Conservation (phyloP, 2,329 filamentous ascomycete genomes). For the Akanthomyces muscarius region DNA sequence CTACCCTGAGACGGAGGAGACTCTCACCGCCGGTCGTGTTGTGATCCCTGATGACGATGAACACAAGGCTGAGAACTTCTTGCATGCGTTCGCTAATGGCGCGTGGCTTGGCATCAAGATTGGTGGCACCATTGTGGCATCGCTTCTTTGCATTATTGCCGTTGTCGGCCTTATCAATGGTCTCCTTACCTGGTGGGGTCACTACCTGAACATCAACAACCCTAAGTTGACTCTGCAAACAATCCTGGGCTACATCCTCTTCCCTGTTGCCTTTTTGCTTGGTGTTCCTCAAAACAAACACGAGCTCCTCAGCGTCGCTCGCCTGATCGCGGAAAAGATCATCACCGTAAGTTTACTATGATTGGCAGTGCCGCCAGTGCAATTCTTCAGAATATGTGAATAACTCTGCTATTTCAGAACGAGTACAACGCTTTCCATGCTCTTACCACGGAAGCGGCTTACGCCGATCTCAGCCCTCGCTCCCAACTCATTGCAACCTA, state of each 20-base stretch:
- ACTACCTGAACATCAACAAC: constrained; percentile 68
- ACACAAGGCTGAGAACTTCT: constrained; percentile 69
- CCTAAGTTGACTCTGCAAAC: constrained; percentile 68
- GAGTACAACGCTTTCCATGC: constrained; percentile 70
- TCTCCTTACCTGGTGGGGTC: constrained; percentile 78
- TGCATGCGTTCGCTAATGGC: constrained; percentile 82
- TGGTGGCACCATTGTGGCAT: constrained; percentile 74
- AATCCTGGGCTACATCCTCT: constrained; percentile 73
- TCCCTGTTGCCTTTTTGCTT: constrained; percentile 75
- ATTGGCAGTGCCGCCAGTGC: background rate
- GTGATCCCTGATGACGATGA: constrained; percentile 78
- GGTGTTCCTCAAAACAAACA: constrained; percentile 66
- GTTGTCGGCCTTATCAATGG: constrained; percentile 71
- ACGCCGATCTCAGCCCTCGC: constrained; percentile 59
- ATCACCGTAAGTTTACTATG: constrained; percentile 53
- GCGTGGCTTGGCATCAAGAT: constrained; percentile 85
- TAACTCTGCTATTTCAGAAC: constrained; percentile 45
- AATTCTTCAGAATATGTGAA: background rate
- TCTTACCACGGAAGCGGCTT: constrained; percentile 53
- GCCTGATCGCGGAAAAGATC: constrained; percentile 80
- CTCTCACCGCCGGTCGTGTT: constrained; percentile 75
- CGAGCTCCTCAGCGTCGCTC: constrained; percentile 66
- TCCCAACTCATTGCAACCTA: constrained; percentile 82
- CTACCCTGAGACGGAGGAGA: constrained; percentile 83
- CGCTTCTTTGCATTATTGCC: constrained; percentile 79